These are phyloP conservation scores for Penicillium mononematosum DNA, from an alignment of 495 filamentous ascomycete species.

Conservation along the genomic window DNA sequence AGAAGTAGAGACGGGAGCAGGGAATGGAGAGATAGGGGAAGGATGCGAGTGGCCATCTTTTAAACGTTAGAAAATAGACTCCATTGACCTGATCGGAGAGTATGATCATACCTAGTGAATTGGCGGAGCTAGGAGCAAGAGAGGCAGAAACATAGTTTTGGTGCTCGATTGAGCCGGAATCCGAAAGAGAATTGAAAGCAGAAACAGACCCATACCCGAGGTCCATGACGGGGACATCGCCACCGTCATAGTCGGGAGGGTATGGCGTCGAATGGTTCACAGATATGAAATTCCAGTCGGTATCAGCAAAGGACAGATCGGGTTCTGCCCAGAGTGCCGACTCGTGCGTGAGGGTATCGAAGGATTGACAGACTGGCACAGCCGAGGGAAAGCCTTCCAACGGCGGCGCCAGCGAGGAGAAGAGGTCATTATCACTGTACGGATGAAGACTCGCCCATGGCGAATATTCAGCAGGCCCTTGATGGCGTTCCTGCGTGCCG, in stretches of 20 bases:
- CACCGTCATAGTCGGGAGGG: conserved; percentile 16
- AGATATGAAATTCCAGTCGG: conserved; percentile 31
- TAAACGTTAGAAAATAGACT: conserved; percentile 1
- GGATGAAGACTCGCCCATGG: conserved; percentile 18
- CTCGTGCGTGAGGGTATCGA: conserved; percentile 23
- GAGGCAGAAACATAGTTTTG: conserved; percentile 11
- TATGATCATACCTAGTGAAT: conserved; percentile 26
- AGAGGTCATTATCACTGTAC: conserved; percentile 11
- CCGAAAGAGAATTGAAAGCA: conserved; percentile 28
- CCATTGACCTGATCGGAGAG: no score
- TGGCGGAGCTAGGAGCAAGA: conserved; percentile 21
- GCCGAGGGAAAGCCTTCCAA: conserved; percentile 19
- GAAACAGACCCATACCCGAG: conserved; percentile 20
- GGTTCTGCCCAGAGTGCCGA: conserved; percentile 30
- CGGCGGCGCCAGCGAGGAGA: conserved; percentile 20
- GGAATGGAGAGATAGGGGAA: conserved; percentile 26
- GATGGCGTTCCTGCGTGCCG: conserved; percentile 20
- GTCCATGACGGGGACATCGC: conserved; percentile 16
- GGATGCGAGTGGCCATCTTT: conserved; percentile 23
- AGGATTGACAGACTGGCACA: conserved; percentile 20
- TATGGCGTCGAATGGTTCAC: conserved; percentile 15
- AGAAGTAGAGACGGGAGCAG: conserved; percentile 20
- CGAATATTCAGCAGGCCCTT: conserved; percentile 17
- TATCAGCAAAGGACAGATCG: conserved; percentile 24
- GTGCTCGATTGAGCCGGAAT: conserved; percentile 23